Evolutionary conservation across 2,329 filamentous ascomycete genomes (phyloP).

Genomic region (Diaporthe humulicola): DNA sequence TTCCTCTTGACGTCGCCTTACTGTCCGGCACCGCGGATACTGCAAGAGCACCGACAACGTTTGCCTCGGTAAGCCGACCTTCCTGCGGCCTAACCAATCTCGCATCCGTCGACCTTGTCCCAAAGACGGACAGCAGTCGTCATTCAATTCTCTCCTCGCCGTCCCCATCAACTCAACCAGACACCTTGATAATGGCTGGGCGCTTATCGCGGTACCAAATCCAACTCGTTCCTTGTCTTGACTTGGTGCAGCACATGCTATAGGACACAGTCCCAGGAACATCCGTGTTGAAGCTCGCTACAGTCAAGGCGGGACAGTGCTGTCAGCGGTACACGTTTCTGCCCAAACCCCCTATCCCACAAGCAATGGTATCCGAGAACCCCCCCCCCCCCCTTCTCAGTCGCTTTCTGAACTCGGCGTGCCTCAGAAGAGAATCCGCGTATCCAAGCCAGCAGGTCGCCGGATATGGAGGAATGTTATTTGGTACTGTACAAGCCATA

Average conservation of each 20-base stretch:
- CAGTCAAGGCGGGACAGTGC: slow-evolving; percentile 5
- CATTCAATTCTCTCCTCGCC: background rate
- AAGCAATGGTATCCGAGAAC: slow-evolving; percentile 6
- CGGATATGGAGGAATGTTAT: background rate
- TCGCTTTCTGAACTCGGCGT: background rate
- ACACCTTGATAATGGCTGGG: background rate
- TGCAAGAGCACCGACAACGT: background rate
- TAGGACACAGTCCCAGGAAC: background rate
- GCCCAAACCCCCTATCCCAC: background rate
- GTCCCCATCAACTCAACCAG: background rate
- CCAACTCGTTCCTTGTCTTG: background rate
- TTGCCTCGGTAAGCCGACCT: background rate
- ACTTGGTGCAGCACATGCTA: background rate
- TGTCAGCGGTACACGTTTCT: slow-evolving; percentile 15
- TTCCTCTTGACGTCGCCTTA: slow-evolving; percentile 5
- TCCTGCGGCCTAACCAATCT: background rate
- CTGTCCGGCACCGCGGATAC: slow-evolving; percentile 2
- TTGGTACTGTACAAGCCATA: background rate
- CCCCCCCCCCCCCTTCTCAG: background rate
- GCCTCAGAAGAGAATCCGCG: background rate
- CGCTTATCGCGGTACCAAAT: background rate
- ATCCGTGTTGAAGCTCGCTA: background rate
- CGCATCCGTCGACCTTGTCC: background rate
- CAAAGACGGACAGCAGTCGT: background rate
- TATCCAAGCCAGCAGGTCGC: background rate